Conservation (phyloP, 805 yeast species). For the Metschnikowia continentalis region DNA sequence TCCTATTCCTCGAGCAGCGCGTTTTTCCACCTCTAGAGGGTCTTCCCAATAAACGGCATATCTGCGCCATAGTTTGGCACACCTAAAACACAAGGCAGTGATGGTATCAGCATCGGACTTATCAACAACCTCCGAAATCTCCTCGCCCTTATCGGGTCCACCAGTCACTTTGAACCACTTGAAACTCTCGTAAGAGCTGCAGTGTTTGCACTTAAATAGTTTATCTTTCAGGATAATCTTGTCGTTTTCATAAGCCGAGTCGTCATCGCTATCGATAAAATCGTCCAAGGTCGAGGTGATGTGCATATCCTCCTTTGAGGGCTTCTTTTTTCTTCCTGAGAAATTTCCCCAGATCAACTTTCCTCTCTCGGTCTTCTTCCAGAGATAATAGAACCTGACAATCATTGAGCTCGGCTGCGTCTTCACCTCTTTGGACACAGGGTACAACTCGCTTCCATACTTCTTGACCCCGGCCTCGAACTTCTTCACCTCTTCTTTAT, state of each 20-base stretch:
- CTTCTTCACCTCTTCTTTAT: conserved; percentile 53
- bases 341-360: conserved; percentile 76
- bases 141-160: conserved; percentile 33
- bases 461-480: conserved; percentile 74
- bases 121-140: conserved; percentile 15
- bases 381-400: conserved; percentile 81
- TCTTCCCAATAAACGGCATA: conserved; percentile 86
- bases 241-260: conserved; percentile 60
- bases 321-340: conserved; percentile 66
- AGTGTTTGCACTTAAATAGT: conserved; percentile 64
- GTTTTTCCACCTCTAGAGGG: conserved; percentile 61
- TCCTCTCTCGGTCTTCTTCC: conserved; percentile 86
- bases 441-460: conserved; percentile 75
- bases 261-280: conserved; percentile 64
- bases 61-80: conserved; percentile 88
- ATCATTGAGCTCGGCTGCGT: conserved; percentile 73
- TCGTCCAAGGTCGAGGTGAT: conserved; percentile 31
- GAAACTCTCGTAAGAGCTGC: conserved; percentile 50
- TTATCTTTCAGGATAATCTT: conserved; percentile 41
- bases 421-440: conserved; percentile 65
- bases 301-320: conserved; percentile 19
- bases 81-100: conserved; percentile 72
- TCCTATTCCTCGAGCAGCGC: conserved; percentile 39
- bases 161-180: conserved; percentile 78
- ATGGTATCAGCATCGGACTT: conserved; percentile 24